phyloP scores from a whole-genome alignment of 148 eudicot genomes.

The Rhododendron molle region DNA sequence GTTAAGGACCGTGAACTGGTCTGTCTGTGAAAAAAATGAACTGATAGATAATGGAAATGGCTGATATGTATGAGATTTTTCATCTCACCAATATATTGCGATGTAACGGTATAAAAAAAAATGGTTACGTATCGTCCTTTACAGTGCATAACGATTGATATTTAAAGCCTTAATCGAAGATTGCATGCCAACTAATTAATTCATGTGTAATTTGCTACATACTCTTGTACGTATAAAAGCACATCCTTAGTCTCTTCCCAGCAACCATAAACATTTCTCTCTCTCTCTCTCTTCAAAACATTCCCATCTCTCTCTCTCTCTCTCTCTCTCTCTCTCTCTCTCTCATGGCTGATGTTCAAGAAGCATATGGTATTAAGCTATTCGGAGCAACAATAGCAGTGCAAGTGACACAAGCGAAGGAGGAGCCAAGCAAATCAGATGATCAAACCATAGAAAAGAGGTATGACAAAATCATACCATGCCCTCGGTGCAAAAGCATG shows the following conservation, averaged over 20 bases:
- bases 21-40: too few species aligned
- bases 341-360: constrained; percentile 18
- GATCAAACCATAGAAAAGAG: constrained; percentile 33
- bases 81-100: too few species aligned
- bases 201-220: background rate
- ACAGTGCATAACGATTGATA: background rate
- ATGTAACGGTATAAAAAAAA: too few species aligned
- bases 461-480: constrained; percentile 68
- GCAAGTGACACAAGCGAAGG: constrained; percentile 30
- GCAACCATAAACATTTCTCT: background rate
- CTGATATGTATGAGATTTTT: too few species aligned
- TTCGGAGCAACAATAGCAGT: constrained; percentile 56
- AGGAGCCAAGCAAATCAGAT: constrained; percentile 19
- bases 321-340: background rate
- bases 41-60: too few species aligned
- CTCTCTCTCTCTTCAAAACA: background rate
- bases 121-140: background rate
- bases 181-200: background rate
- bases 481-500: constrained; percentile 81
- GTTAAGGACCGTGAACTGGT: too few species aligned
- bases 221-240: background rate
- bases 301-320: background rate
- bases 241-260: background rate
- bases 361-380: constrained; percentile 46
- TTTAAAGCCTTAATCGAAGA: background rate